Evolutionary conservation across 129 eudicot species (phyloP).

Genomic region (Rutidosis leptorrhynchoides): DNA sequence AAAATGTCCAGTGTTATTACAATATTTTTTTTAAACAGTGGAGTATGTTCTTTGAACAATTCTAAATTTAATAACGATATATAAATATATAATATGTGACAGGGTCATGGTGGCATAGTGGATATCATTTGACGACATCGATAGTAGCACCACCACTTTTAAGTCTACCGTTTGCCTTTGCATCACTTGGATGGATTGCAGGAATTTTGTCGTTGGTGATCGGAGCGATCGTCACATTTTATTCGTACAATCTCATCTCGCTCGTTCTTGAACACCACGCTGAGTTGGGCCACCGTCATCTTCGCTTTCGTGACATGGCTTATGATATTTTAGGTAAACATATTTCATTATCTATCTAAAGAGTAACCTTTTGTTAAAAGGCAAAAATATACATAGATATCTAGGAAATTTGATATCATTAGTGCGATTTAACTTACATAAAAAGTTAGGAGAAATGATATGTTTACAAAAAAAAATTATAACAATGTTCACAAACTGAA

Average conservation of each 20-base stretch:
- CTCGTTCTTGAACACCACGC: conserved; percentile 82
- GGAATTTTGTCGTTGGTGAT: conserved; percentile 52
- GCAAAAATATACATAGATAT: too few species aligned
- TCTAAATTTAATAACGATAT: too few species aligned
- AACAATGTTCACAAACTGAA: too few species aligned
- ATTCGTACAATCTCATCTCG: conserved; percentile 77
- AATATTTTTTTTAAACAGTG: too few species aligned
- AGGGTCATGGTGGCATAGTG: conserved; percentile 95
- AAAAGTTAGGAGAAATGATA: too few species aligned
- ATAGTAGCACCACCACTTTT: conserved; percentile 80
- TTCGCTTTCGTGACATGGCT: conserved; percentile 88
- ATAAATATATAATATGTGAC: too few species aligned
- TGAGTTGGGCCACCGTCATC: conserved; percentile 61
- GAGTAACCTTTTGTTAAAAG: neutral
- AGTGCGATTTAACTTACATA: too few species aligned
- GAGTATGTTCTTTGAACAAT: too few species aligned
- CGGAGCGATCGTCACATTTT: conserved; percentile 71
- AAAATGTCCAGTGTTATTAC: too few species aligned
- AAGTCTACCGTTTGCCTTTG: conserved; percentile 81
- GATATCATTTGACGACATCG: conserved; percentile 86
- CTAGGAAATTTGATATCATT: too few species aligned
- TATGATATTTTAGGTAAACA: conserved; percentile 59
- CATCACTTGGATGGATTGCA: conserved; percentile 68
- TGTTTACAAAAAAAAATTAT: too few species aligned
- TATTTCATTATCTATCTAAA: neutral